Evolutionary conservation across 495 filamentous ascomycete genomes (phyloP).

Genomic region (Neurospora tetraspora): DNA sequence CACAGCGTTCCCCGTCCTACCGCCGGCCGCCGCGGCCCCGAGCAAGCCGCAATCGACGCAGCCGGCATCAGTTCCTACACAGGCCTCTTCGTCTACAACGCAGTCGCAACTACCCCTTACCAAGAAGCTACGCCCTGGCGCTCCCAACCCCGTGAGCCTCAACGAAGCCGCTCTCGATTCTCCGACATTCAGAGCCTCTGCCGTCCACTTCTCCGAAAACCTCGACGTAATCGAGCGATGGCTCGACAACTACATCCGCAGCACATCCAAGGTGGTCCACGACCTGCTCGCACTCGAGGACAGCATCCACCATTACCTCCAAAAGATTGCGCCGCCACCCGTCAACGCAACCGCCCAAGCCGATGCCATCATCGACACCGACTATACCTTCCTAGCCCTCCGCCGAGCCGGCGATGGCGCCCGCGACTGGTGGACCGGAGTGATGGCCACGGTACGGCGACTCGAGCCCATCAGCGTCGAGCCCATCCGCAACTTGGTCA

Average conservation of each 20-base stretch:
- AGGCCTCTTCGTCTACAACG: neutral
- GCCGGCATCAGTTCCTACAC: neutral
- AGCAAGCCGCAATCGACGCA: neutral
- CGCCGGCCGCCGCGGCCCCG: neutral
- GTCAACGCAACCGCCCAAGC: constrained; percentile 58
- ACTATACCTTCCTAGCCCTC: constrained; percentile 84
- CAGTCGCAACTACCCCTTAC: constrained; percentile 11
- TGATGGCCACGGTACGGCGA: constrained; percentile 60
- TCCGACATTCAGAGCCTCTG: constrained; percentile 84
- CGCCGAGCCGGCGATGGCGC: constrained; percentile 74
- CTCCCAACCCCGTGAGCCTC: constrained; percentile 64
- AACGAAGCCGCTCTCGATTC: constrained; percentile 95
- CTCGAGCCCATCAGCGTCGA: constrained; percentile 69
- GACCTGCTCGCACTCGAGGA: constrained; percentile 64
- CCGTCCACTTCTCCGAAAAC: constrained; percentile 84
- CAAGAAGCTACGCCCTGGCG: constrained; percentile 25
- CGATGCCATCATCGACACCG: constrained; percentile 82
- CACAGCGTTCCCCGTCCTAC: neutral
- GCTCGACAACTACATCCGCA: constrained; percentile 78
- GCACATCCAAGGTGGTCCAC: constrained; percentile 63
- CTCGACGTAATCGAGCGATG: constrained; percentile 86
- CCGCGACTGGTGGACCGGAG: constrained; percentile 73
- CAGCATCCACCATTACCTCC: constrained; percentile 61
- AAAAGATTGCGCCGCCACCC: constrained; percentile 56
- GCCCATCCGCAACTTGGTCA: constrained; percentile 66